phyloP scores from a whole-genome alignment of 2,329 filamentous ascomycete genomes.

The Fusarium algeriense region DNA sequence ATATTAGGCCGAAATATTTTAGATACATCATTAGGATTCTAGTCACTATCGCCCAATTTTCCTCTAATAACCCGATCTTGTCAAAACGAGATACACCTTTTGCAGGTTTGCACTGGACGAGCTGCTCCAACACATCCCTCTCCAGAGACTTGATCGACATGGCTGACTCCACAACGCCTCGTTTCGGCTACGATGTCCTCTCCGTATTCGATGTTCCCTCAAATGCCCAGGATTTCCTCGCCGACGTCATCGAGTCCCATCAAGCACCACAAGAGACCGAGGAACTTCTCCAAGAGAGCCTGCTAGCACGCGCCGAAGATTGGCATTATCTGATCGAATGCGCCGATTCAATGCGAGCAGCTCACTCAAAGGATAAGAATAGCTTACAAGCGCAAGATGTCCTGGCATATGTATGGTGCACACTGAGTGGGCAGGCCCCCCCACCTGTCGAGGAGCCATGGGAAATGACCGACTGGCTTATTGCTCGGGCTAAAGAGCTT shows the following conservation, averaged over 20 bases:
- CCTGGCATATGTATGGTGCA: slow-evolving; percentile 49
- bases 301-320: slow-evolving; percentile 51
- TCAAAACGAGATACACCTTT: background rate
- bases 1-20: background rate
- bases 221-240: slow-evolving; percentile 50
- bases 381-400: slow-evolving; percentile 52
- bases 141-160: slow-evolving; percentile 28
- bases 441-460: slow-evolving; percentile 42
- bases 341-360: slow-evolving; percentile 48
- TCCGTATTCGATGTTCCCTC: slow-evolving; percentile 51
- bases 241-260: slow-evolving; percentile 47
- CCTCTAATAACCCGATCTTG: background rate
- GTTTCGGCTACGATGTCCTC: slow-evolving; percentile 47
- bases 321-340: slow-evolving; percentile 53
- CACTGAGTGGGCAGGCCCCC: slow-evolving; percentile 29
- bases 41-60: background rate
- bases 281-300: slow-evolving; percentile 48
- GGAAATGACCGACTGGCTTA: slow-evolving; percentile 54
- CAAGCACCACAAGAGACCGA: slow-evolving; percentile 47
- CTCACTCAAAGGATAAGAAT: slow-evolving; percentile 15
- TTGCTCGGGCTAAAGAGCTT: slow-evolving; percentile 48
- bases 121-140: background rate
- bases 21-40: background rate
- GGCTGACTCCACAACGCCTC: slow-evolving; percentile 22
- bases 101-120: slow-evolving; percentile 1